Evolutionary conservation across 805 yeast species (phyloP).

Genomic region (Wickerhamiella dianesei): DNA sequence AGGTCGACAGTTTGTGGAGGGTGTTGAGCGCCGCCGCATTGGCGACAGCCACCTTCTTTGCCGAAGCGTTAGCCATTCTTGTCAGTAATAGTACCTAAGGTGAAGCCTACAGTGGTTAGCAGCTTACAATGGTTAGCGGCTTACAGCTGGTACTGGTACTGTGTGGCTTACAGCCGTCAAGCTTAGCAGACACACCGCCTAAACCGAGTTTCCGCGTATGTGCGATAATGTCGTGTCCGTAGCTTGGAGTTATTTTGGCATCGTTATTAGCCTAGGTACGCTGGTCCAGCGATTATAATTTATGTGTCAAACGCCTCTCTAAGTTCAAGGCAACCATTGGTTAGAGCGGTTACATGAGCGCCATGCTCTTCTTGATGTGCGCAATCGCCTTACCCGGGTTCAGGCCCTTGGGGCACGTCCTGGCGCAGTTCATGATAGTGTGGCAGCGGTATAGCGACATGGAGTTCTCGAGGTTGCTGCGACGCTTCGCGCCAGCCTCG

Average conservation of each 20-base stretch:
- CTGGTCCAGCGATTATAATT: neutral
- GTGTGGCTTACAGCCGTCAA: no score
- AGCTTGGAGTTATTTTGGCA: no score
- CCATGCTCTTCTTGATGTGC: conserved; percentile 86
- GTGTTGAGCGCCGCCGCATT: conserved; percentile 24
- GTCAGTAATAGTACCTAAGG: neutral
- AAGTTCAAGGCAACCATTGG: no score
- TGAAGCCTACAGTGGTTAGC: no score
- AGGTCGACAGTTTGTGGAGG: conserved; percentile 27
- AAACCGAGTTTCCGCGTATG: no score
- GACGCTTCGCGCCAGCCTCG: conserved; percentile 70
- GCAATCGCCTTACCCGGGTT: conserved; percentile 98
- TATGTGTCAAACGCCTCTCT: neutral
- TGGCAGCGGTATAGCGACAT: conserved; percentile 98
- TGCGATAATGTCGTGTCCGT: no score
- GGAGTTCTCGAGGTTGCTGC: conserved; percentile 83
- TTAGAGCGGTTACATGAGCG: conserved; percentile 40
- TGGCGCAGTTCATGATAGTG: conserved; percentile 97
- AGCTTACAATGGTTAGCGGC: no score
- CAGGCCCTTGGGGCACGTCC: conserved; percentile 96
- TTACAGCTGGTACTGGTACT: no score
- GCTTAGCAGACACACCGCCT: no score
- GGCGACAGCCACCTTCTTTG: conserved; percentile 28
- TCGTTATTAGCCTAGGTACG: neutral
- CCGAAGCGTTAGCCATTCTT: conserved; percentile 34